Base-by-base conservation (phyloP, 1,139 yeast species). In the Geotrichum macrosporum region DNA sequence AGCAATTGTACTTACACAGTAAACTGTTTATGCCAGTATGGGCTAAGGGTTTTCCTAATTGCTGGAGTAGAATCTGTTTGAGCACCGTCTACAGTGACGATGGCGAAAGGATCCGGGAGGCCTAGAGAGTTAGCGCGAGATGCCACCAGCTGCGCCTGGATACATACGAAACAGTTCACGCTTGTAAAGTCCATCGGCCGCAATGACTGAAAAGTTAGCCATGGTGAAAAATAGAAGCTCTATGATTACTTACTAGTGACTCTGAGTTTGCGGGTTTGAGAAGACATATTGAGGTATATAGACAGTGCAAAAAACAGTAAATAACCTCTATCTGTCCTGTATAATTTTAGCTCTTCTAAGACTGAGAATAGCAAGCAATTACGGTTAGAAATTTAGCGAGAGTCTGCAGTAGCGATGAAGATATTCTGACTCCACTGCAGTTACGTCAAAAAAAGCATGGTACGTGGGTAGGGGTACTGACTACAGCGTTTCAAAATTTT, bases 11-110 rank as follows among this genome's bases (percentile, higher is more conserved):
- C 50, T 18, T 44, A 43, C 62, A 77, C 80, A 47, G 78, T 78
- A 64, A 92, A 94, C 4, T 84, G 73, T 68, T 92, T 96, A 66
- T 92, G 88, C 99, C 99, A 92, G 65, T 89, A 92, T 13, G 99
- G 99, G 60, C 92, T 88, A 59, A 92, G 73, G 2, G 98, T 92
- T 68, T 87, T 88, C 63, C 87, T 86, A 33, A 94, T 94, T 30
- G 95, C 94, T 45, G 87, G 80, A 1, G 98, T 92, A 20, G 96
- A 84, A 63, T 86, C 86, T 1, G 98, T 92, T 66, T 92, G 98
- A n/a, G 87, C 82, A 4, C 98, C 98, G 65, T 94, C 98, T 13
- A 94, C 94, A 4, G 97, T 89, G 56, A 92, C 73, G 31, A 94
- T 97, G 1, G 97, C 96, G 71, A 94, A 94, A 5, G 99, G 98